Evolutionary conservation across 139 green algal genomes (phyloP).

Genomic region (Ettlia oleoabundans): DNA sequence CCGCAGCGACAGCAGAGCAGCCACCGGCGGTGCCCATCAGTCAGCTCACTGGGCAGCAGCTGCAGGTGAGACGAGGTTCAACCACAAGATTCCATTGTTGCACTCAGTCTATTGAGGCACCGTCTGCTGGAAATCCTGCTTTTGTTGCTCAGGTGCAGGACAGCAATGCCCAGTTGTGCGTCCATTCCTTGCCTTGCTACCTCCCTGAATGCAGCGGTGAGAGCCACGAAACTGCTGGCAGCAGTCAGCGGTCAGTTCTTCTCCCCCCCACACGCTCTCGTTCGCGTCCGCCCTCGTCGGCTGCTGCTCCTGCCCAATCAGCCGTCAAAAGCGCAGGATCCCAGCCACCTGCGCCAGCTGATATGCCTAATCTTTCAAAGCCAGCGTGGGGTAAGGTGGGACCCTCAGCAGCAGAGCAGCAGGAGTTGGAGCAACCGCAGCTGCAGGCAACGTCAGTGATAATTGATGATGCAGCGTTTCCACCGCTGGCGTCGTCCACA

Average conservation of each 20-base stretch:
- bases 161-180: not conserved
- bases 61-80: not conserved
- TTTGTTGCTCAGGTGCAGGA: no score
- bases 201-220: constrained; percentile 29
- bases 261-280: not conserved
- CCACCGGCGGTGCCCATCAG: constrained; percentile 12
- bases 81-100: no score
- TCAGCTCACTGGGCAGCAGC: constrained; percentile 29
- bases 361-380: not conserved
- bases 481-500: no score
- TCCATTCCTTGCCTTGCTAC: not conserved
- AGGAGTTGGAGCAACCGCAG: not conserved
- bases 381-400: not conserved
- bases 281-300: not conserved
- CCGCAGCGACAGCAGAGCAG: not conserved
- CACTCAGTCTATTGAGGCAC: no score
- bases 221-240: constrained; percentile 40
- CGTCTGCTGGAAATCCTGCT: no score
- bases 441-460: not conserved
- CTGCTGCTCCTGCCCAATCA: not conserved
- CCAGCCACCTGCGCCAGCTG: not conserved
- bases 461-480: not conserved
- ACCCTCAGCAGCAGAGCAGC: not conserved
- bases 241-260: constrained; percentile 42
- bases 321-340: not conserved